These are phyloP conservation scores for Aspergillus flavus DNA, from an alignment of 2,329 filamentous ascomycete species.

Conservation along the genomic window DNA sequence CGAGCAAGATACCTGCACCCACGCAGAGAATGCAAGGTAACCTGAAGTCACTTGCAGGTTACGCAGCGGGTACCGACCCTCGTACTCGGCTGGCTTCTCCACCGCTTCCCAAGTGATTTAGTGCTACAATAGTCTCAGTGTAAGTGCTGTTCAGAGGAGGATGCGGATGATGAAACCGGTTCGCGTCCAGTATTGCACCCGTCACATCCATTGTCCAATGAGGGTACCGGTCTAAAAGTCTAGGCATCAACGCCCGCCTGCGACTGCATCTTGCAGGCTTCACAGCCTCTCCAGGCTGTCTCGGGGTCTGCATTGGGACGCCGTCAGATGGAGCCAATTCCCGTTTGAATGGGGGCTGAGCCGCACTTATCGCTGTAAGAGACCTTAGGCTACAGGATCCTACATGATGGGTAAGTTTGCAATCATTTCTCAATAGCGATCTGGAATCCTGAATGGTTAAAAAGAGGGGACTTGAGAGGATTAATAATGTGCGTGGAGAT, in stretches of 20 bases:
- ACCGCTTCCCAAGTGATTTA: background rate
- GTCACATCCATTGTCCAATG: slow-evolving; percentile 17
- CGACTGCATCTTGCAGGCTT: background rate
- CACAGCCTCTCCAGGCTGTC: slow-evolving; percentile 5
- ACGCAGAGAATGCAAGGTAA: background rate
- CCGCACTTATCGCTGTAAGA: background rate
- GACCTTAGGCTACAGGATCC: background rate
- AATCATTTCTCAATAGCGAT: background rate
- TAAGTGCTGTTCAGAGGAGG: background rate
- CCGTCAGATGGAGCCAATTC: slow-evolving; percentile 2
- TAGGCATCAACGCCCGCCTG: slow-evolving; percentile 2
- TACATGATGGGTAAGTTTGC: background rate
- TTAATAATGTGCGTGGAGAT: slow-evolving; percentile 6
- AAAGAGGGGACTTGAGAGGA: background rate
- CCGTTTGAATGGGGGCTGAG: slow-evolving; percentile 6
- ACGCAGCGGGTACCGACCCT: slow-evolving; percentile 4
- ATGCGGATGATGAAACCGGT: slow-evolving; percentile 11
- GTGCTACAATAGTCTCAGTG: background rate
- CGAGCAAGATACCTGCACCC: slow-evolving; percentile 3
- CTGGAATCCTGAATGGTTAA: background rate
- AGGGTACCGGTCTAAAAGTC: background rate
- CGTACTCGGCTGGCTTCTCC: slow-evolving; percentile 12
- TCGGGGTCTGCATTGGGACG: slow-evolving; percentile 19
- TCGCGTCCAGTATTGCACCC: slow-evolving; percentile 5
- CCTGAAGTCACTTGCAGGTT: background rate